Base-by-base conservation (phyloP, 208 protist genomes). In the Leishmania tarentolae region DNA sequence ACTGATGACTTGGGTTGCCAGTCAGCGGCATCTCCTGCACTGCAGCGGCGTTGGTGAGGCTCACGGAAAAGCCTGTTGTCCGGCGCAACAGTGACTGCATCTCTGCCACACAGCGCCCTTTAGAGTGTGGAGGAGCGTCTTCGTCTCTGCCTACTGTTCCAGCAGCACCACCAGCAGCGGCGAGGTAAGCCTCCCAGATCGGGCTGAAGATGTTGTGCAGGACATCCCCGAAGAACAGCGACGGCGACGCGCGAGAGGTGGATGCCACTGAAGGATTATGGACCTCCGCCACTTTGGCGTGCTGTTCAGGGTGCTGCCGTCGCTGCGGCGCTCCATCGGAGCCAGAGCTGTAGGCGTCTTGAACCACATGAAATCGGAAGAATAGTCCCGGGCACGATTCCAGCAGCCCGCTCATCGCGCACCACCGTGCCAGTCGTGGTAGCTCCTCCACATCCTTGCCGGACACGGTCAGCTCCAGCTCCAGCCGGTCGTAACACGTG, bases 191-290 rank as follows among this genome's bases (percentile, higher is more conserved):
- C 44, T 98, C 85, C 88, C 99, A 99, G 5, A 99, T 87, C 2
- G 99, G 99, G n/a, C 78, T 40, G 86, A 99, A 99, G 9, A 99
- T 90, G 88, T 99, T 99, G 47, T 95, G 82, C 19, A 99, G 75
- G 35, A 99, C 84, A 47, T 98, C 91, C 37, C 90, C 82, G 57
- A 99, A 99, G 75, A 77, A 72, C 15, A 72, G 50, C 11, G 52
- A 9, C 28, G 72, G 73, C 52, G 75, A 3, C 24, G 86, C 47
- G 28, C 40, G 35, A 72, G 68, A 52, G 44, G 42, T 35, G 42
- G 68, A 42, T 24, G 24, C 44, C 5, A 42, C 31, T 72, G 42
- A n/a, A 50, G 35, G 8, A 1, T 7, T 24, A 15, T n/a, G 8
- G 24, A 40, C 9, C 68, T 47, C 44, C 8, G 24, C 24, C 19